Evolutionary conservation across 176 grass and related monocot genomes (phyloP).

Genomic region (Miscanthus lutarioriparius): DNA sequence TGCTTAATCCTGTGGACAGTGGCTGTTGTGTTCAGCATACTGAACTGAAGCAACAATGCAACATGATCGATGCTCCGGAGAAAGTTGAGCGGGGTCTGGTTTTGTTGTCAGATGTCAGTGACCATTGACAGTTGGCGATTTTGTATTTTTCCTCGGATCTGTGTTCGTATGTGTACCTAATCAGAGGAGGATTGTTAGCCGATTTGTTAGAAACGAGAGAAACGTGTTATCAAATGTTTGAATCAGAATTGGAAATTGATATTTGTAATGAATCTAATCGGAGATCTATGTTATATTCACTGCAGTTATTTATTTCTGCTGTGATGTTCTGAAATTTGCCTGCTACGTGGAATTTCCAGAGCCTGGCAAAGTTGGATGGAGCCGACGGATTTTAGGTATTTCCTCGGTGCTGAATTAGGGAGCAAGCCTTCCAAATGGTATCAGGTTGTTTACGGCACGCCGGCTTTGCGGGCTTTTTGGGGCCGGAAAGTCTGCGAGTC

Average conservation of each 20-base stretch:
- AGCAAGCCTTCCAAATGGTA: no score
- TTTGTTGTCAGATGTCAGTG: background rate
- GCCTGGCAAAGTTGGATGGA: no score
- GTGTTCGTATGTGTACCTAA: background rate
- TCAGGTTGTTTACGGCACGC: no score
- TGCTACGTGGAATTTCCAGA: no score
- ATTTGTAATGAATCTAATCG: background rate
- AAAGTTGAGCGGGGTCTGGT: background rate
- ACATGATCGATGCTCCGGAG: background rate
- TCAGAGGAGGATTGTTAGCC: background rate
- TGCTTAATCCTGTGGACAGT: background rate
- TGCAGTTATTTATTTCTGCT: background rate
- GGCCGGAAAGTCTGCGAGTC: no score
- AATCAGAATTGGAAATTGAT: background rate
- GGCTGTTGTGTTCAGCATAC: background rate
- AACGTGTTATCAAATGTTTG: background rate
- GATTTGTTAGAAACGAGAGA: constrained; percentile 12
- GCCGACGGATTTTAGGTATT: no score
- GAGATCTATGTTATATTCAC: background rate
- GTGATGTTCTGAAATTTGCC: background rate
- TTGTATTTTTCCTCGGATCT: background rate
- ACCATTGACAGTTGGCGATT: background rate
- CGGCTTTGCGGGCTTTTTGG: no score
- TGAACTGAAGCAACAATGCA: background rate
- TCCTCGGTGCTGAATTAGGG: no score